Evolutionary conservation across 345 rosid species (phyloP).

Genomic region (Citrus unshiu): DNA sequence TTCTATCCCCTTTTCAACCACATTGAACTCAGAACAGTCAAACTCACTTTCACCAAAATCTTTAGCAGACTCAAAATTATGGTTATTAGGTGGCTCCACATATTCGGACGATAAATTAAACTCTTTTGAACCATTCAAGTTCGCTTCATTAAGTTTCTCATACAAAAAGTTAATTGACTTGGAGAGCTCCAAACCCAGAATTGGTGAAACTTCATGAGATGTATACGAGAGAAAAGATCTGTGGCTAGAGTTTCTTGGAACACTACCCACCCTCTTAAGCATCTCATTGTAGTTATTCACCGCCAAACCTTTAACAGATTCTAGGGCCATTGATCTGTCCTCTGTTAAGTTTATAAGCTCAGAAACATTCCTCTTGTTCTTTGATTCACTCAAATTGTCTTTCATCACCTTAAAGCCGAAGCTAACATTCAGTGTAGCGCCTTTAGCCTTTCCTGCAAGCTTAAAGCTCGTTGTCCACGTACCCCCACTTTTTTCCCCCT

Average conservation of each 20-base stretch:
- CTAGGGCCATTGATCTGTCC: conserved; percentile 13
- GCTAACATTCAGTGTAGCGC: conserved; percentile 67
- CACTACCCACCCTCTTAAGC: conserved; percentile 47
- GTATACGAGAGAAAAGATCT: conserved; percentile 22
- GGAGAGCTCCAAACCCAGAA: conserved; percentile 54
- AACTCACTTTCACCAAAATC: conserved; percentile 24
- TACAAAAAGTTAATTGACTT: conserved; percentile 55
- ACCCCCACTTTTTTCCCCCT: conserved; percentile 47
- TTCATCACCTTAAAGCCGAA: conserved; percentile 49
- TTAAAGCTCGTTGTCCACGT: conserved; percentile 76
- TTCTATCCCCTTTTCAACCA: conserved; percentile 51
- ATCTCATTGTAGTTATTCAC: conserved; percentile 19
- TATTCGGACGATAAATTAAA: conserved; percentile 15
- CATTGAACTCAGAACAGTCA: conserved; percentile 32
- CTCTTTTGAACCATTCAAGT: conserved; percentile 26
- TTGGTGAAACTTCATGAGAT: conserved; percentile 36
- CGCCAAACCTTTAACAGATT: conserved; percentile 12
- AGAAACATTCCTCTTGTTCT: conserved; percentile 25
- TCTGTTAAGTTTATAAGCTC: conserved; percentile 27
- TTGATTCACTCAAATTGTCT: conserved; percentile 27
- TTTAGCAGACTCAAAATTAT: conserved; percentile 17
- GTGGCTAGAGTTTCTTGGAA: conserved; percentile 37
- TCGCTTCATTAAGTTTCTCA: conserved; percentile 57
- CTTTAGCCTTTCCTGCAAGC: conserved; percentile 56
- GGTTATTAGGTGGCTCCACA: conserved; percentile 21